A percentile compares a stretch with the other conserved stretches of the same genome.
Evolutionary conservation across 768 basidiomycete genomes (phyloP).

Genomic region (Boletales sp.): DNA sequence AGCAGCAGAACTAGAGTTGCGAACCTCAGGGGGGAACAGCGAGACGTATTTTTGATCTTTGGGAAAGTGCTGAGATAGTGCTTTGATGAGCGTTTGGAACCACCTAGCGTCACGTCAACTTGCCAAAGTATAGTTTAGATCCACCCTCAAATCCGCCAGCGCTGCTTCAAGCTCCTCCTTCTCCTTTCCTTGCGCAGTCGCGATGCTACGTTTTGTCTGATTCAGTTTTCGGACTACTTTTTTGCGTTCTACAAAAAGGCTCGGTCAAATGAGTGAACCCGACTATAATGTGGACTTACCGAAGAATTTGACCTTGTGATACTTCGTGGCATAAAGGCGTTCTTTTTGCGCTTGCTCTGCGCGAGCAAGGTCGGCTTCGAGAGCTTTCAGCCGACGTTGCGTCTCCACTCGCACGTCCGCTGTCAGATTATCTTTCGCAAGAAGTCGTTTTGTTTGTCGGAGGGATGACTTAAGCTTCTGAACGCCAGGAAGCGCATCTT

Average conservation of each 20-base stretch:
- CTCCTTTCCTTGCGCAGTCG: conserved; percentile 34
- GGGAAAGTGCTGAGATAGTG: conserved; percentile 65
- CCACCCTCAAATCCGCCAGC: conserved; percentile 68
- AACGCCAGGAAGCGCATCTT: conserved; percentile 52
- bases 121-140: conserved; percentile 88
- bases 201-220: conserved; percentile 57
- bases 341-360: conserved; percentile 66
- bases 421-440: conserved; percentile 84
- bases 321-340: conserved; percentile 67
- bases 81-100: conserved; percentile 1
- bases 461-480: conserved; percentile 85
- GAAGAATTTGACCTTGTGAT: conserved; percentile 94
- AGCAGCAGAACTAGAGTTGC: conserved; percentile 8
- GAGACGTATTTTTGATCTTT: conserved; percentile 87
- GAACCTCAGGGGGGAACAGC: conserved; percentile 72
- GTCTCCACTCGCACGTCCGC: conserved; percentile 81
- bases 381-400: conserved; percentile 69
- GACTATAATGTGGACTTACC: conserved; percentile 45
- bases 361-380: conserved; percentile 68
- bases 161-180: conserved; percentile 42
- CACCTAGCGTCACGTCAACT: conserved; percentile 1
- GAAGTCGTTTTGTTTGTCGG: conserved; percentile 76
- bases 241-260: conserved; percentile 62
- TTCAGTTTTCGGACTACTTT: conserved; percentile 78
- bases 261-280: neutral